A percentile compares a stretch with the other conserved stretches of the same genome.
These are phyloP conservation scores for Cystobasidiopsis lactophilus DNA, from an alignment of 768 basidiomycete species.

Conservation along the genomic window DNA sequence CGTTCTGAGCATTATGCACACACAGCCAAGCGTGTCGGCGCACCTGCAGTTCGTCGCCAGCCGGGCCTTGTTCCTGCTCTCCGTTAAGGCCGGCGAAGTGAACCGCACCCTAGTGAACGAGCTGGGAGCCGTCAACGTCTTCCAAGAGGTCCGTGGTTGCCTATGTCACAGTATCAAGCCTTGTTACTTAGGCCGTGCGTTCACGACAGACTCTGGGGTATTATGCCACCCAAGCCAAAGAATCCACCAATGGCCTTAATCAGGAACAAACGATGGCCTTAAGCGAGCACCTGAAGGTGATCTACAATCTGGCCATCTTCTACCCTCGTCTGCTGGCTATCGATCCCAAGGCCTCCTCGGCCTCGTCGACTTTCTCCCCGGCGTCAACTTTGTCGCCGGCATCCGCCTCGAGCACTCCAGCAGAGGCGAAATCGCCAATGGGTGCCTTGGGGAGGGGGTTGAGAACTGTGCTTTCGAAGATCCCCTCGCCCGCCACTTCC, in stretches of 20 bases:
- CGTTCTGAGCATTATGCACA: not conserved
- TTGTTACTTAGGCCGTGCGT: not conserved
- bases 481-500: not conserved
- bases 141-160: constrained; percentile 9
- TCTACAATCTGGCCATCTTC: constrained; percentile 19
- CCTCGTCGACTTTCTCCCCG: not conserved
- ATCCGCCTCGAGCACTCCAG: not conserved
- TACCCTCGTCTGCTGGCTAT: constrained; percentile 6
- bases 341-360: not conserved
- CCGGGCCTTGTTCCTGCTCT: constrained; percentile 16
- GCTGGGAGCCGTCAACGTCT: constrained; percentile 1
- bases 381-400: not conserved
- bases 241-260: not conserved
- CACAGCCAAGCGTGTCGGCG: not conserved
- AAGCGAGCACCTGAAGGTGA: constrained; percentile 18
- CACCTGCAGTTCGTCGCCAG: constrained; percentile 14
- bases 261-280: constrained; percentile 9
- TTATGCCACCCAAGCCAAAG: no score
- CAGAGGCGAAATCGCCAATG: not conserved
- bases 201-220: no score
- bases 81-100: constrained; percentile 5
- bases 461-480: not conserved
- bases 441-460: not conserved
- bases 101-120: constrained; percentile 9
- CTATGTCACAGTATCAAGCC: no score